These are phyloP conservation scores for Penicillium expansum DNA, from an alignment of 2,329 filamentous ascomycete species.

Conservation along the genomic window DNA sequence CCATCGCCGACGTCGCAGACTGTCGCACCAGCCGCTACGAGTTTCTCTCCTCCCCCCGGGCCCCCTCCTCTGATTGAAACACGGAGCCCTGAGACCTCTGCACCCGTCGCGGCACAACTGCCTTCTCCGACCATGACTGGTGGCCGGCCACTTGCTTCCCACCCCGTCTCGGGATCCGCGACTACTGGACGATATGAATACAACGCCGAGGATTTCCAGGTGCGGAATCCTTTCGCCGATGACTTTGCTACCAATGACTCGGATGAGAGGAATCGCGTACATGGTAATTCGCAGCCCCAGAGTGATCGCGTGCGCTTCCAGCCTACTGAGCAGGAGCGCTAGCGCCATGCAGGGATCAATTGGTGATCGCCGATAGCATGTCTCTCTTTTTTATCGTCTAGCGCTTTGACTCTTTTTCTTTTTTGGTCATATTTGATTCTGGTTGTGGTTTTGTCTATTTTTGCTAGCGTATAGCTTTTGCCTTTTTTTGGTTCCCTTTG, in stretches of 20 bases:
- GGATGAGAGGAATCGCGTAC: constrained; percentile 9
- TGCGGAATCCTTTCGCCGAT: constrained; percentile 45
- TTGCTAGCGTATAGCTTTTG: not conserved
- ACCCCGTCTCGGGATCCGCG: not conserved
- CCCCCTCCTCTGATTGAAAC: not conserved
- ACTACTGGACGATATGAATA: constrained; percentile 32
- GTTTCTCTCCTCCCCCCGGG: constrained; percentile 7
- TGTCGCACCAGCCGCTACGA: constrained; percentile 14
- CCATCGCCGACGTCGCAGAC: constrained; percentile 20
- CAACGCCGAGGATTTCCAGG: constrained; percentile 39
- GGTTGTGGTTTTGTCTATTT: not conserved
- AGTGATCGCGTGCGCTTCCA: constrained; percentile 9
- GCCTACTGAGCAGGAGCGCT: constrained; percentile 18
- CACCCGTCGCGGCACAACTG: constrained; percentile 5
- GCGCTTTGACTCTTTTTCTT: not conserved
- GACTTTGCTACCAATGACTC: constrained; percentile 21
- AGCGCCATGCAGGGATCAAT: not conserved
- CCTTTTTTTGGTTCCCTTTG: not conserved
- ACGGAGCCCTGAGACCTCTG: not conserved
- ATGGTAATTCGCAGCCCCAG: not conserved
- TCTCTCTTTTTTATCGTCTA: not conserved
- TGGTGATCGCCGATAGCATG: not conserved
- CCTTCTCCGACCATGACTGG: constrained; percentile 14
- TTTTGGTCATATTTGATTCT: not conserved
- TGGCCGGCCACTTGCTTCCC: constrained; percentile 5